Percentiles rank a stretch among this genome's conserved stretches.
These are phyloP conservation scores for Mucor saturninus DNA, from an alignment of 371 early-diverging fungal genomes.

Conservation along the genomic window DNA sequence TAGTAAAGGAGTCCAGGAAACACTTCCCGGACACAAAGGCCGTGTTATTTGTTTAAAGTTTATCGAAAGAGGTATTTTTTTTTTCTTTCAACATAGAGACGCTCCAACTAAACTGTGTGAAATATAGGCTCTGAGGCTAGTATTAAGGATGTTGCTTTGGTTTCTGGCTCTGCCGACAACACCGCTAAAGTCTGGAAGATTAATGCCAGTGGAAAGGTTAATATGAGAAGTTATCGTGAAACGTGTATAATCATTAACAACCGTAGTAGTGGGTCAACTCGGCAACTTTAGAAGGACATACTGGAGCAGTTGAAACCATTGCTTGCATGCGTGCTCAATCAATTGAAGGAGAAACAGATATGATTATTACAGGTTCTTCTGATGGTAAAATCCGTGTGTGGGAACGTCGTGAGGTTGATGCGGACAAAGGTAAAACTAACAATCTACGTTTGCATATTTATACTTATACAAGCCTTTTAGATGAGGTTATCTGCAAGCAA, in stretches of 20 bases:
- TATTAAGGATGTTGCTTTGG: constrained; percentile 66
- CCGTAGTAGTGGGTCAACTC: constrained; percentile 64
- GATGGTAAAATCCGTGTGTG: constrained; percentile 84
- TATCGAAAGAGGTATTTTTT: constrained; percentile 58
- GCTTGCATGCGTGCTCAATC: constrained; percentile 61
- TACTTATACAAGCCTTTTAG: constrained; percentile 25
- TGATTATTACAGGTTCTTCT: constrained; percentile 78
- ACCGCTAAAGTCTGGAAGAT: constrained; percentile 80
- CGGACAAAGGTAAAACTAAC: constrained; percentile 38
- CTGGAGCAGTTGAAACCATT: constrained; percentile 70
- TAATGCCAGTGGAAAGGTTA: constrained; percentile 31
- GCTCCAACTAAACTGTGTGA: neutral
- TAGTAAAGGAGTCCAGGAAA: constrained; percentile 61
- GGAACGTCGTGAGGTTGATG: constrained; percentile 60
- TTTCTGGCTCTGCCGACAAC: constrained; percentile 86
- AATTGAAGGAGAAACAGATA: constrained; percentile 45
- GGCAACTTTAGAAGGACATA: constrained; percentile 74
- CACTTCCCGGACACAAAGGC: constrained; percentile 80
- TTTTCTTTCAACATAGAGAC: neutral
- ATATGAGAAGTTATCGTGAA: neutral
- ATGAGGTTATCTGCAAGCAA: constrained; percentile 67
- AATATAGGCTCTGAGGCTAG: constrained; percentile 49
- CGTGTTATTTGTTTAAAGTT: constrained; percentile 84
- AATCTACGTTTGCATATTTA: neutral
- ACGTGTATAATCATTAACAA: neutral